Conservation (phyloP, 768 basidiomycete genomes). For the Macrolepiota dolichaula region DNA sequence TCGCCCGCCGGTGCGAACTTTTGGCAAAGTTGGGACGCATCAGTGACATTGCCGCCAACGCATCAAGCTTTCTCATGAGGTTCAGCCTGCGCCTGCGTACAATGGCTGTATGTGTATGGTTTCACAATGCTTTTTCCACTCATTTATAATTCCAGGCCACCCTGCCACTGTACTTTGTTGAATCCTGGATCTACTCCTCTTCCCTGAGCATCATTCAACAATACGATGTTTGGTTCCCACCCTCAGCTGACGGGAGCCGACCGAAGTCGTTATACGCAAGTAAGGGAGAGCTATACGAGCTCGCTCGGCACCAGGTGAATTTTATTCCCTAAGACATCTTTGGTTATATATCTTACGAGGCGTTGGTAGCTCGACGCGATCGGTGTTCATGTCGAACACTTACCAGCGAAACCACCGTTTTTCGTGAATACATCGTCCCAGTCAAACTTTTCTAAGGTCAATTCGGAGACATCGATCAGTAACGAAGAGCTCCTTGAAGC, state of each 20-base stretch:
- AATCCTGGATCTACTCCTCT: slow-evolving; percentile 93
- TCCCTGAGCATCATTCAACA: slow-evolving; percentile 80
- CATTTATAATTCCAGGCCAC: slow-evolving; percentile 32
- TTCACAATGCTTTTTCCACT: slow-evolving; percentile 5
- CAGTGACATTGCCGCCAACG: slow-evolving; percentile 69
- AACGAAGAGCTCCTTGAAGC: slow-evolving; percentile 59
- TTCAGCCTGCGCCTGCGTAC: slow-evolving; percentile 77
- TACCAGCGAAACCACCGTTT: slow-evolving; percentile 76
- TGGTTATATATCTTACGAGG: not conserved
- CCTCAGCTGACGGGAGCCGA: slow-evolving; percentile 39
- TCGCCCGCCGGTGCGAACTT: slow-evolving; percentile 79
- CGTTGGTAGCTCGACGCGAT: slow-evolving; percentile 73
- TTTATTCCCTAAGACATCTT: slow-evolving; percentile 2
- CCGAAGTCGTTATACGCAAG: slow-evolving; percentile 62
- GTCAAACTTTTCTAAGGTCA: slow-evolving; percentile 19
- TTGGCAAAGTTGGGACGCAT: slow-evolving; percentile 67
- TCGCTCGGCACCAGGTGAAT: slow-evolving; percentile 82
- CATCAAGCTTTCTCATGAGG: slow-evolving; percentile 67
- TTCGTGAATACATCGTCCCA: slow-evolving; percentile 37
- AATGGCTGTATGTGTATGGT: slow-evolving; percentile 62
- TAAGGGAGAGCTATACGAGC: slow-evolving; percentile 85
- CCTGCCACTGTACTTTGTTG: slow-evolving; percentile 72
- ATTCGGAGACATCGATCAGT: slow-evolving; percentile 40
- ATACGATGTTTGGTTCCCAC: slow-evolving; percentile 67
- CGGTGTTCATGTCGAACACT: slow-evolving; percentile 67